Percentiles rank a stretch among this genome's conserved stretches.
Evolutionary conservation across 306 rosid genomes (phyloP).

Genomic region (Pyrus communis): DNA sequence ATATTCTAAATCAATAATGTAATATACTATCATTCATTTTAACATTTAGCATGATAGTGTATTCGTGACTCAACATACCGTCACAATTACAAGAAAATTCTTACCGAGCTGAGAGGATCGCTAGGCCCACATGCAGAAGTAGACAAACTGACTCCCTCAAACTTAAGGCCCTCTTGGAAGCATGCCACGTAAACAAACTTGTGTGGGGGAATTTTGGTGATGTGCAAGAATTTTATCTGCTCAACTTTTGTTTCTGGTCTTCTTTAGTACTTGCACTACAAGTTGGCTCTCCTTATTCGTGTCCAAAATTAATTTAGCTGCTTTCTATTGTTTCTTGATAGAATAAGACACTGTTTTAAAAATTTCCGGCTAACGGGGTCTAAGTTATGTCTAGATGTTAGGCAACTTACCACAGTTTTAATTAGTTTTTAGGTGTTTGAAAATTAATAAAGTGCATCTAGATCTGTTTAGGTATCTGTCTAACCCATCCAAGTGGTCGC

Average conservation of each 20-base stretch:
- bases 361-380: no score
- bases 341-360: background rate
- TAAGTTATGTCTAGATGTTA: no score
- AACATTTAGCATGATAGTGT: no score
- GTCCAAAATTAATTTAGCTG: background rate
- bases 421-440: no score
- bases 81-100: background rate
- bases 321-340: background rate
- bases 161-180: background rate
- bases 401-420: rapidly evolving
- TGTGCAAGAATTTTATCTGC: conserved; percentile 4
- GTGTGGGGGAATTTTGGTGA: conserved; percentile 7
- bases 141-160: background rate
- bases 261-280: background rate
- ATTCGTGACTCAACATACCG: no score
- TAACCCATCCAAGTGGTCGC: rapidly evolving
- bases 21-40: no score
- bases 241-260: background rate
- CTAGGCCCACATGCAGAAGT: conserved; percentile 4
- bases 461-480: no score
- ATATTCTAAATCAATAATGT: no score
- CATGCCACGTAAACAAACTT: background rate
- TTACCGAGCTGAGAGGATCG: background rate
- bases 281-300: background rate
- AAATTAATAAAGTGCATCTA: no score